phyloP scores from a whole-genome alignment of 495 filamentous ascomycete species.

The Daldinia childiae region DNA sequence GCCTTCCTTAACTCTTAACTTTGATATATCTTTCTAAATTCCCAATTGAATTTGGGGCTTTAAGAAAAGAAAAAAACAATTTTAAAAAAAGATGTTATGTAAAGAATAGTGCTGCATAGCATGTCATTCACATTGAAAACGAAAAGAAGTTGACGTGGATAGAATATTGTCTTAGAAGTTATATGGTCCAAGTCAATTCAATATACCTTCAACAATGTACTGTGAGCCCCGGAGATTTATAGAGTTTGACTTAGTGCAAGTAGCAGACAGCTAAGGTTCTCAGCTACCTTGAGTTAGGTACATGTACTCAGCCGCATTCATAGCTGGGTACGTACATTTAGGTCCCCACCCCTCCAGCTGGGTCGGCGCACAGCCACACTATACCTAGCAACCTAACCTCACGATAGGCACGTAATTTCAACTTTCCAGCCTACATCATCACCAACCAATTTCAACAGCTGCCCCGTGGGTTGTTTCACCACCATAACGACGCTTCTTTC shows the following conservation, averaged over 20 bases:
- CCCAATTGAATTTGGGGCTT: background rate
- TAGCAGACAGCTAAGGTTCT: background rate
- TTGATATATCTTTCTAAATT: background rate
- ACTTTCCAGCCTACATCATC: slow-evolving; percentile 10
- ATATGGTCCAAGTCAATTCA: background rate
- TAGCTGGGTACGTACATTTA: background rate
- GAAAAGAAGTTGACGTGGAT: background rate
- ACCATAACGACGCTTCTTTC: slow-evolving; percentile 14
- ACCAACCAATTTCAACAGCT: slow-evolving; percentile 30
- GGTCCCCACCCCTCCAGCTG: slow-evolving; percentile 7
- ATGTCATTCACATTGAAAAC: background rate
- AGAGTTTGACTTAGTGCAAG: background rate
- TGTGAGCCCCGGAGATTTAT: background rate
- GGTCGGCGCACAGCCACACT: slow-evolving; percentile 32
- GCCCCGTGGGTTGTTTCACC: slow-evolving; percentile 30
- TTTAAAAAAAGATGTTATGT: background rate
- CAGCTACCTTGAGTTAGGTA: too few species aligned
- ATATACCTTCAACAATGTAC: background rate
- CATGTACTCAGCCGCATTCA: background rate
- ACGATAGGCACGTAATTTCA: slow-evolving; percentile 41
- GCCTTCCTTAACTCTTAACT: background rate
- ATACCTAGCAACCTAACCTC: slow-evolving; percentile 22
- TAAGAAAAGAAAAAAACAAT: too few species aligned
- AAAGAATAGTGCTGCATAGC: background rate
- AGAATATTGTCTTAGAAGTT: background rate